Conservation (phyloP, 495 filamentous ascomycete species). For the Podospora didyma region DNA sequence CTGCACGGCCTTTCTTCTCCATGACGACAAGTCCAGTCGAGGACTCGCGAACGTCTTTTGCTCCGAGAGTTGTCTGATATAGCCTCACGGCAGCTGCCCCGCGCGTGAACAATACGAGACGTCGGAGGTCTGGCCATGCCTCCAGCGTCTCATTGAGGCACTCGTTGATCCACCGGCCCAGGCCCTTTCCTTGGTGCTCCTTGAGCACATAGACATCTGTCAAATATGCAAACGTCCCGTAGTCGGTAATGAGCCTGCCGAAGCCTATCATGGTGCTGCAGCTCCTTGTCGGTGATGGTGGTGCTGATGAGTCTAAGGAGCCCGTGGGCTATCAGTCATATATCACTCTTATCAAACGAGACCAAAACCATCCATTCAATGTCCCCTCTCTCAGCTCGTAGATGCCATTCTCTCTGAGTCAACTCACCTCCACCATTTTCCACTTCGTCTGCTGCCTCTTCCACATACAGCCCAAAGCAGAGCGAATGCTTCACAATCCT, state of each 20-base stretch:
- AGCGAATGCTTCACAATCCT: constrained; percentile 49
- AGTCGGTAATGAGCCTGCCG: constrained; percentile 61
- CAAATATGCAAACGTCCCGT: constrained; percentile 62
- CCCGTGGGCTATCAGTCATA: background rate
- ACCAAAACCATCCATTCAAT: background rate
- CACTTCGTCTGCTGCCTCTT: constrained; percentile 5
- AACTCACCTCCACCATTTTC: background rate
- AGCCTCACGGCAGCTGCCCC: constrained; percentile 31
- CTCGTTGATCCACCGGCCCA: constrained; percentile 59
- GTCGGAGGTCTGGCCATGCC: constrained; percentile 53
- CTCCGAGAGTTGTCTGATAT: constrained; percentile 47
- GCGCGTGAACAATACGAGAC: constrained; percentile 50
- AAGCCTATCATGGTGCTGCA: constrained; percentile 52
- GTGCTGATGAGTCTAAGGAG: background rate
- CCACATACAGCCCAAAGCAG: constrained; percentile 51
- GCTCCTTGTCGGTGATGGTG: background rate
- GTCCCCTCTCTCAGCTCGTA: background rate
- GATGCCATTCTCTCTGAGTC: background rate
- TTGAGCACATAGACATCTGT: constrained; percentile 63
- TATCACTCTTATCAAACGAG: no score
- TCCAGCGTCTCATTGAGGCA: constrained; percentile 53
- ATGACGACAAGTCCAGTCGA: constrained; percentile 18
- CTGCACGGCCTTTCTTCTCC: constrained; percentile 22
- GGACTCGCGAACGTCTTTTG: constrained; percentile 35
- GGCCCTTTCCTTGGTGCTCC: constrained; percentile 53